Evolutionary conservation across 2,329 filamentous ascomycete genomes (phyloP), one percentile per base, ranked within the genome.

Genomic region (Lecanicillium sp.): DNA sequence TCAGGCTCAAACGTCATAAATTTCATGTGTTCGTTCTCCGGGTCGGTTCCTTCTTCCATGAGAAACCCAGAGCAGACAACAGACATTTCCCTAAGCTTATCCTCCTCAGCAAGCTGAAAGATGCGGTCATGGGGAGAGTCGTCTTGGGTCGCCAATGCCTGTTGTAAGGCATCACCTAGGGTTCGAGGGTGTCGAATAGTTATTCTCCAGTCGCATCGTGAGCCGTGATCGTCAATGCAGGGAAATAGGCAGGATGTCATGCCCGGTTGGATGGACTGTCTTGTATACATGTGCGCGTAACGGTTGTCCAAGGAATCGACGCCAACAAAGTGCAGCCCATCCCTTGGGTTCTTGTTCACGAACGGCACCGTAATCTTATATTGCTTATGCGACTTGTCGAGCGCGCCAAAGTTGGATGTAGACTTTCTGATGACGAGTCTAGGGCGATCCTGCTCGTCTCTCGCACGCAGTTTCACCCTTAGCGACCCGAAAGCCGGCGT

Each of bases 281-380:
- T 82, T 1, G 90, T 94, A 59, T 94, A 98, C 35, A 86, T 81
- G 64, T 98, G 90, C 0, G 92, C 88, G 58, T 89, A 98, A 44
- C 89, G 77, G 40, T 71, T 71, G 56, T 96, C 90, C 36, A 81
- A 77, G 41, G 81, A 79, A 32, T 87, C 80, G 28, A 92, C 75
- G 4, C 92, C 89, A 13, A 94, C 86, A 61, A 96, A 98, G 44
- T 96, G 89, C 42, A 97, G 61, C 17, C 87, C 90, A 57, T 98
- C 92, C 33, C 87, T 75, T 36, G 89, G 81, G 49, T 78, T 77
- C 36, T 77, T 78, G 25, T 87, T 77, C 17, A 72, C 68, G 54
- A 95, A 98, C 25, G 92, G 85, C 41, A 96, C 83, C 33, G 66
- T 66, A 29, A 79, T 64, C 46, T 61, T 61, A 47, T 57, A 68